Base-by-base conservation (phyloP, 2,329 filamentous ascomycete species). In the Diplodia seriata region DNA sequence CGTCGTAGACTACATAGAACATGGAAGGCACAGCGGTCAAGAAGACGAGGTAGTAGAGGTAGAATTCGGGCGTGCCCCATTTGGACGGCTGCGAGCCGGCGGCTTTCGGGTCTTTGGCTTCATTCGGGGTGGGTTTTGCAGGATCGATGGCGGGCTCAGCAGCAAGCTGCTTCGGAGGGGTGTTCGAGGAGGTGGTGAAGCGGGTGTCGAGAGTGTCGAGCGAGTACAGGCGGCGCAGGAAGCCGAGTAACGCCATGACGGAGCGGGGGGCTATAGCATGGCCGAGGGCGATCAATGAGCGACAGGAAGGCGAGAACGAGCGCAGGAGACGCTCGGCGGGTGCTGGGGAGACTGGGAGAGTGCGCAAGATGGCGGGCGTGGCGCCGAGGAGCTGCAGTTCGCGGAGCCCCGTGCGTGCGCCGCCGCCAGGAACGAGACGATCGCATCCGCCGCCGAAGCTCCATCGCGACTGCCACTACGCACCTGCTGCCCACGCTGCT, bases 11-110 rank as follows among this genome's bases (percentile, higher is more conserved):
- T n/a, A 90, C 85, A 83, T 93, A 97, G 80, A 97, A 93, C 94
- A 99, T 99, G 74, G 89, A 86, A 9, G 93, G 92, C 31, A 98
- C 84, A 67, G 84, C 84, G 6, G 87, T 76, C 36, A 85, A 70
- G 73, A 97, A 87, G 71, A 92, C 80, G 23, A 90, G 57, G 72
- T 89, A 91, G 82, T 99, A 98, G 66, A 93, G 73, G 76, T 88
- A 90, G 81, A 95, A 98, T 80, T 99, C 95, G 2, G 86, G 85
- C 0, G 93, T 96, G 29, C 85, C 87, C 94, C 94, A 99, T 89
- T 87, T 90, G 53, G 94, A 86, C 43, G 88, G 87, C 70, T 86
- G 84, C 51, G 66, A 18, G 33, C 26, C 38, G 2, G 66, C 14
- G 12, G 66, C 66, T 20, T 26, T 18, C 47, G 67, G 85, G 74